Percentiles rank a stretch among this genome's conserved stretches.
These are phyloP conservation scores for Prasinococcaceae sp. DNA, from an alignment of 139 green algal species.

Conservation along the genomic window DNA sequence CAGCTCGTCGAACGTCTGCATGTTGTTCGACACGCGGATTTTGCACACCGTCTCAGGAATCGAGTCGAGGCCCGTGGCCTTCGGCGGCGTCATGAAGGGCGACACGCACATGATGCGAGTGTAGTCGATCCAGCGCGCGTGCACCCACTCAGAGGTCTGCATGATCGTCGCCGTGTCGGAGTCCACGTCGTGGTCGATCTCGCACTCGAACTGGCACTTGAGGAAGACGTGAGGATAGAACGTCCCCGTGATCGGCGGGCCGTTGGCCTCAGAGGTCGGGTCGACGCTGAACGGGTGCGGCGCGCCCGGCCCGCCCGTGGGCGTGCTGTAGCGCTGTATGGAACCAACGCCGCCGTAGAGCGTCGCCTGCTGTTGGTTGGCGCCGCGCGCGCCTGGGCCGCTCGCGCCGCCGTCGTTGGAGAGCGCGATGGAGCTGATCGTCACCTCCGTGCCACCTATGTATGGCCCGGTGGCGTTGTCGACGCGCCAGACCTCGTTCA, in stretches of 20 bases:
- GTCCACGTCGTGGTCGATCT: conserved; percentile 3
- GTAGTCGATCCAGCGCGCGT: conserved; percentile 7
- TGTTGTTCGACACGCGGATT: conserved; percentile 4
- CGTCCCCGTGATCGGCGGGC: conserved; percentile 6
- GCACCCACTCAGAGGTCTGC: neutral
- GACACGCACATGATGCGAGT: conserved; percentile 4
- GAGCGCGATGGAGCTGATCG: neutral
- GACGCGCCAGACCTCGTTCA: neutral
- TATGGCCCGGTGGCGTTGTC: conserved; percentile 13
- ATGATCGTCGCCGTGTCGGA: neutral
- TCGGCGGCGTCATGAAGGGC: conserved; percentile 3
- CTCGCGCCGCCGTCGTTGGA: no score
- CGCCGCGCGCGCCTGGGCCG: no score
- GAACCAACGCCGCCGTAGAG: neutral
- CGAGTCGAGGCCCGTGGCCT: neutral
- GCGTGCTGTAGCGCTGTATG: conserved; percentile 2
- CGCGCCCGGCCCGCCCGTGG: neutral
- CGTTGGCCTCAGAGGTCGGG: neutral
- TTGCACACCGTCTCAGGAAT: neutral
- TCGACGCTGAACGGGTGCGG: conserved; percentile 5
- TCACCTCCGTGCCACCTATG: conserved; percentile 11
- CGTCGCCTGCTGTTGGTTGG: no score
- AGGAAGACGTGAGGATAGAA: conserved; percentile 5
- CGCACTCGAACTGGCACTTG: neutral
- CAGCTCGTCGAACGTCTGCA: neutral